A percentile compares a stretch with the other conserved stretches of the same genome.
phyloP scores from a whole-genome alignment of 495 filamentous ascomycete genomes.

The Penicillium dipodomyicola region DNA sequence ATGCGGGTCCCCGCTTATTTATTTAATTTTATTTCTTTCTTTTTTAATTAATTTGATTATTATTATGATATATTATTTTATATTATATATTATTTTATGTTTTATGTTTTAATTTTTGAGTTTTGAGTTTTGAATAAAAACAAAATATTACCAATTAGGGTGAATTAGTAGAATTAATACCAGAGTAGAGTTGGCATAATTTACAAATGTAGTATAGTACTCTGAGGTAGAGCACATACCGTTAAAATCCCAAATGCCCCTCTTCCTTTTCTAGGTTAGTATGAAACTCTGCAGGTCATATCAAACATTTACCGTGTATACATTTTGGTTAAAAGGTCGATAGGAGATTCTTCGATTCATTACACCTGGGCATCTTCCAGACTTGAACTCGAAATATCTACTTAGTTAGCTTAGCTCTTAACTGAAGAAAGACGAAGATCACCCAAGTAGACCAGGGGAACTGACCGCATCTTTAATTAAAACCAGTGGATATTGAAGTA shows the following conservation, averaged over 20 bases:
- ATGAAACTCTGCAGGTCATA: constrained; percentile 6
- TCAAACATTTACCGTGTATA: neutral
- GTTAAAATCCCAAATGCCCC: constrained; percentile 3
- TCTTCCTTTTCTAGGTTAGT: constrained; percentile 14
- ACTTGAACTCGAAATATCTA: too few species aligned
- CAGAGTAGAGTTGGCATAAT: too few species aligned
- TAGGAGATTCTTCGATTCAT: too few species aligned
- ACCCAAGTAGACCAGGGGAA: neutral
- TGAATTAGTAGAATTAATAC: neutral
- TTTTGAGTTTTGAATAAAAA: too few species aligned
- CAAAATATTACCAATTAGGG: neutral
- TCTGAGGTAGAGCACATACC: too few species aligned
- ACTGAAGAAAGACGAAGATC: neutral
- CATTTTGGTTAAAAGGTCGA: too few species aligned
- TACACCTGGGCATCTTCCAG: too few species aligned
- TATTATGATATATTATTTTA: neutral
- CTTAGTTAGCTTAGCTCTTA: too few species aligned
- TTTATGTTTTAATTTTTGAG: neutral
- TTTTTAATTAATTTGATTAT: neutral
- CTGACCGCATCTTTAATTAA: constrained; percentile 15
- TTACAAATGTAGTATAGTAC: too few species aligned
- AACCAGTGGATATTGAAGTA: constrained; percentile 15
- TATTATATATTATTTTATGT: neutral
- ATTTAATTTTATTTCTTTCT: neutral
- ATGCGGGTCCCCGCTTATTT: constrained; percentile 19